Percentiles rank a stretch among this genome's conserved stretches.
phyloP scores from a whole-genome alignment of 192 early-diverging fungal genomes.

The Backusella sp. region DNA sequence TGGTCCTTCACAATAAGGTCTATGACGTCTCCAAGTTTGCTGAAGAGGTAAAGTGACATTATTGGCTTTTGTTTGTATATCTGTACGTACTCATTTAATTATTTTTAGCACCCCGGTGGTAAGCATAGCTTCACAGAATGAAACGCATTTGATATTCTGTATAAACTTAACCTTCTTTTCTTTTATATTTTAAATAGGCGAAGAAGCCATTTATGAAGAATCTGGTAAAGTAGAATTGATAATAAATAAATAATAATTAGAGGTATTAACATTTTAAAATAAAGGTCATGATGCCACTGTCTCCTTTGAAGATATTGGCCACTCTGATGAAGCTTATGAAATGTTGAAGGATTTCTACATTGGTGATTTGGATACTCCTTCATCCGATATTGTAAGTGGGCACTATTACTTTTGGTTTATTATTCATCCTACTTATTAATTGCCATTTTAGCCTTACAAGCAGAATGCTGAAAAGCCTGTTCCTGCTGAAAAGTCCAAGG shows the following conservation, averaged over 20 bases:
- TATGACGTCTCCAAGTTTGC: conserved; percentile 75
- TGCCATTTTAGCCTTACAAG: neutral
- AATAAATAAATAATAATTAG: neutral
- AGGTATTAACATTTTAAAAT: conserved; percentile 12
- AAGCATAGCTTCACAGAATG: neutral
- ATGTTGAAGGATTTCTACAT: conserved; percentile 44
- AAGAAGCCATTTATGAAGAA: conserved; percentile 89
- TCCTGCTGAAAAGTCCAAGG: neutral
- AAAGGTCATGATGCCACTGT: conserved; percentile 73
- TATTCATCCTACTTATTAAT: neutral
- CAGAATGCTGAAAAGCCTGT: neutral
- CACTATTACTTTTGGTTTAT: no score
- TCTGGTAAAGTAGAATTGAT: conserved; percentile 26
- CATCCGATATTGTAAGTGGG: conserved; percentile 23
- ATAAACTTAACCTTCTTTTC: neutral
- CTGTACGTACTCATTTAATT: neutral
- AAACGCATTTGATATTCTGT: neutral
- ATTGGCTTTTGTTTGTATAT: neutral
- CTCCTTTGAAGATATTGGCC: conserved; percentile 91
- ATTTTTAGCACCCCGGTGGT: conserved; percentile 84
- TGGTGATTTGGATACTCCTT: conserved; percentile 7
- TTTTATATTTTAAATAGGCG: conserved; percentile 45
- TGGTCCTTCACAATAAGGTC: conserved; percentile 72
- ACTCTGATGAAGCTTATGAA: conserved; percentile 85
- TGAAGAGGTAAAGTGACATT: conserved; percentile 51